Evolutionary conservation across 805 yeast species (phyloP), one percentile per base, ranked within the genome.

Genomic region (Kluyveromyces aestuarii): DNA sequence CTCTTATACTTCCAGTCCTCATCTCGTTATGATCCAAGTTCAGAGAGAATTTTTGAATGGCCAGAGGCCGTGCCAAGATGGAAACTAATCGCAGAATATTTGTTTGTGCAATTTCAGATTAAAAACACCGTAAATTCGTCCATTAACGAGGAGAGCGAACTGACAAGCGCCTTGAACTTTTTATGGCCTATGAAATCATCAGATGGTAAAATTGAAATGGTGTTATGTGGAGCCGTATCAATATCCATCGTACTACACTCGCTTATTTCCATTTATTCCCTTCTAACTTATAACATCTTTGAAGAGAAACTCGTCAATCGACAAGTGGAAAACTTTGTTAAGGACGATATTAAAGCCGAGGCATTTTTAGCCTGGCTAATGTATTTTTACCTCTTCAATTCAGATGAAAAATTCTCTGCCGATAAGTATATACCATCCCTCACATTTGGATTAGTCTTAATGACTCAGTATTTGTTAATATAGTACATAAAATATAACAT

Each of bases 1-100:
- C 64, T 82, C 44, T 90, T 96, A 86, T 79, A 72, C 58, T 68
- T 90, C 54, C 96, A 89, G 61, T 68, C 68, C 10, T 45, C 49
- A 11, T 50, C 83, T 84, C 56, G 48, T 63, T 74, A 42, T 39
- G n/a, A 50, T 44, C 1, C 60, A 62, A 19, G 43, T 53, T 11
- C 56, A 63, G 45, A 17, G 51, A 18, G 17, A 11, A 17, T 2
- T 16, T 43, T 33, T 17, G 13, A 33, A 33, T 43, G 45, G 45
- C 39, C 41, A n/a, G 56, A 52, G 47, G 63, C 55, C 2, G 60
- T 61, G 39, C 62, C 60, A 41, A 52, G 53, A 13, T 48, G 55
- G 43, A 50, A 51, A 39, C 48, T 52, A 10, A 47, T 59, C 45
- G 50, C 53, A 21, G 56, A 55, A 37, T 45, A 45, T 19, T 40